phyloP scores from a whole-genome alignment of 225 moss, liverwort and hornwort species.

The Marchantia polymorpha region DNA sequence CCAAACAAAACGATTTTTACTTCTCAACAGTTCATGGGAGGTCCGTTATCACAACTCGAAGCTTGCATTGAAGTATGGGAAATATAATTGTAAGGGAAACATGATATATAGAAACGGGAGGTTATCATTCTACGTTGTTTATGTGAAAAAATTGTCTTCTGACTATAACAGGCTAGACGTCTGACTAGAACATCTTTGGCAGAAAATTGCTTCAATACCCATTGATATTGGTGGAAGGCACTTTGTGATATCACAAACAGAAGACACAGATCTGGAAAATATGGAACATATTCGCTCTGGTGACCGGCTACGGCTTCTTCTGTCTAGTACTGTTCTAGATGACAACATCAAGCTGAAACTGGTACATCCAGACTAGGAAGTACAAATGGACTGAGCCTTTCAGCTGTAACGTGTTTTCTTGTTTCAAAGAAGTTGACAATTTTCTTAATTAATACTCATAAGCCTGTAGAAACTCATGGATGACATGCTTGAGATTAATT shows the following conservation, averaged over 20 bases:
- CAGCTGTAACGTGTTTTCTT: background rate
- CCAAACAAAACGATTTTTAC: slow-evolving; percentile 75
- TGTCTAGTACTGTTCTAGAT: slow-evolving; percentile 56
- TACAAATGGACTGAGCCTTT: background rate
- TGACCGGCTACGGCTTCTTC: slow-evolving; percentile 76
- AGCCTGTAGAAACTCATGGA: background rate
- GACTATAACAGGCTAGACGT: no score
- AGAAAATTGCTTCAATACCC: slow-evolving; percentile 92
- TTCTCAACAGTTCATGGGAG: slow-evolving; percentile 82
- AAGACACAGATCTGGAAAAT: slow-evolving; percentile 36
- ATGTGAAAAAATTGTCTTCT: slow-evolving; percentile 75
- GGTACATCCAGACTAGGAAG: slow-evolving; percentile 36
- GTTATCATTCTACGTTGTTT: background rate
- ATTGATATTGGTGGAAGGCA: slow-evolving; percentile 81
- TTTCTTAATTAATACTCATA: background rate
- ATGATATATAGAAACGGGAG: background rate
- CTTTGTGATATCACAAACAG: slow-evolving; percentile 54
- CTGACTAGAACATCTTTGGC: slow-evolving; percentile 2
- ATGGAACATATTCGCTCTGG: slow-evolving; percentile 54
- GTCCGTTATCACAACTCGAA: slow-evolving; percentile 27
- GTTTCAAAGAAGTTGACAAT: background rate
- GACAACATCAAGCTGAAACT: slow-evolving; percentile 52
- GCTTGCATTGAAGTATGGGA: background rate
- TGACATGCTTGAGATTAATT: background rate
- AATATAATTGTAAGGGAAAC: background rate